Evolutionary conservation across 129 eudicot species (phyloP).

Genomic region (Artemisia annua): DNA sequence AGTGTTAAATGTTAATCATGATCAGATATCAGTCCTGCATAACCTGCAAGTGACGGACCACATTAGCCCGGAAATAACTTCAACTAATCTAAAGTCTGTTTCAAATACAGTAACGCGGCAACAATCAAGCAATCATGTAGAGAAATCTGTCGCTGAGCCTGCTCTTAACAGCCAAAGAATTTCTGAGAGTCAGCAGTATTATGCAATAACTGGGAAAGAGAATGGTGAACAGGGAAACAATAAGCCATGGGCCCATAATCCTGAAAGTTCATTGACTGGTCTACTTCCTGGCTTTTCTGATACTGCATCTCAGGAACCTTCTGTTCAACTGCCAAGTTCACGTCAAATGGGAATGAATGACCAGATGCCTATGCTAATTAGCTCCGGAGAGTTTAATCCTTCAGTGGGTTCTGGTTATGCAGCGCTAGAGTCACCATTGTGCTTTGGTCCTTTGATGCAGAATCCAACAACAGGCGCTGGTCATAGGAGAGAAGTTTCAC

Average conservation of each 20-base stretch:
- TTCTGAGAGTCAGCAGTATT: conserved; percentile 14
- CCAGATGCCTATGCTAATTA: conserved; percentile 20
- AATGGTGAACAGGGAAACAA: conserved; percentile 29
- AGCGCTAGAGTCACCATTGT: conserved; percentile 16
- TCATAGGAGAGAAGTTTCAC: conserved; percentile 45
- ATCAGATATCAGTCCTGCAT: conserved; percentile 16
- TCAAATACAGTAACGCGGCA: conserved; percentile 10
- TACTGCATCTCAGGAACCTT: conserved; percentile 31
- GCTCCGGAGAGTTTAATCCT: not conserved
- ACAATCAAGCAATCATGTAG: conserved; percentile 12
- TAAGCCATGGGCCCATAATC: conserved; percentile 31
- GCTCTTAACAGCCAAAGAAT: conserved; percentile 17
- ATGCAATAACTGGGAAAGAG: conserved; percentile 11
- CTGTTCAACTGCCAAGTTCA: conserved; percentile 26
- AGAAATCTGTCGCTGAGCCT: conserved; percentile 22
- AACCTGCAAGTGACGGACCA: conserved; percentile 14
- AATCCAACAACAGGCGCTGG: conserved; percentile 33
- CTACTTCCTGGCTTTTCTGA: conserved; percentile 36
- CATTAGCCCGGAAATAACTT: conserved; percentile 5
- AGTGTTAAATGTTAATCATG: conserved; percentile 4
- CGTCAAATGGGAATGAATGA: conserved; percentile 27
- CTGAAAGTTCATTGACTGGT: conserved; percentile 36
- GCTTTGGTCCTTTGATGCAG: conserved; percentile 27
- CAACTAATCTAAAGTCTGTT: conserved; percentile 13
- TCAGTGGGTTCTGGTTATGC: conserved; percentile 21